phyloP scores from a whole-genome alignment of 176 grass and related monocot species.

The Eleusine coracana region DNA sequence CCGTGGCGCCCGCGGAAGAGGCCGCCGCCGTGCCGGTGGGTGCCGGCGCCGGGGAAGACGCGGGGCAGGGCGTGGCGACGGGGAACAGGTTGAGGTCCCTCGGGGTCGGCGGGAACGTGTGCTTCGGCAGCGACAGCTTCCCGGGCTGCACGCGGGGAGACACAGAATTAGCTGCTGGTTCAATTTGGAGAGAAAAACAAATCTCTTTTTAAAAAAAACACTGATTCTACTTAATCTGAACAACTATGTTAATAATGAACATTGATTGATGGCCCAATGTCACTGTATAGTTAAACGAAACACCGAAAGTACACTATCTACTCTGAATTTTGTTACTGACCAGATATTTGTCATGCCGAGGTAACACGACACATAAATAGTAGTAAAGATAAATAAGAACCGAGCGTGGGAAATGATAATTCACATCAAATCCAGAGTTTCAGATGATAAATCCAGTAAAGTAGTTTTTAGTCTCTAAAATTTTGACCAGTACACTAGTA shows the following conservation, averaged over 20 bases:
- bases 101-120: conserved; percentile 14
- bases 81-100: conserved; percentile 61
- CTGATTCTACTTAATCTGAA: not conserved
- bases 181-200: not conserved
- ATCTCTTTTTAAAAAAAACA: not conserved
- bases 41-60: not conserved
- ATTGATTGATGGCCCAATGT: not conserved
- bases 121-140: conserved; percentile 54
- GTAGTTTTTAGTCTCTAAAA: too few relatives aligned
- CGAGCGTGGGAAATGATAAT: too few relatives aligned
- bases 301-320: too few relatives aligned
- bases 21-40: not conserved
- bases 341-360: too few relatives aligned
- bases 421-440: too few relatives aligned
- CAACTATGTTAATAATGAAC: not conserved
- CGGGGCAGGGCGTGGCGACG: conserved; percentile 2
- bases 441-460: too few relatives aligned
- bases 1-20: not conserved
- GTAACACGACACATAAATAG: too few relatives aligned
- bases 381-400: too few relatives aligned
- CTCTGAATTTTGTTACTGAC: too few relatives aligned
- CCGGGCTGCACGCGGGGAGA: conserved; percentile 40
- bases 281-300: not conserved
- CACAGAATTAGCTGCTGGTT: not conserved
- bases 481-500: too few relatives aligned